Evolutionary conservation across 192 early-diverging fungal species (phyloP), one percentile per base, ranked within the genome.

Genomic region (Coemansia guatemalensis): DNA sequence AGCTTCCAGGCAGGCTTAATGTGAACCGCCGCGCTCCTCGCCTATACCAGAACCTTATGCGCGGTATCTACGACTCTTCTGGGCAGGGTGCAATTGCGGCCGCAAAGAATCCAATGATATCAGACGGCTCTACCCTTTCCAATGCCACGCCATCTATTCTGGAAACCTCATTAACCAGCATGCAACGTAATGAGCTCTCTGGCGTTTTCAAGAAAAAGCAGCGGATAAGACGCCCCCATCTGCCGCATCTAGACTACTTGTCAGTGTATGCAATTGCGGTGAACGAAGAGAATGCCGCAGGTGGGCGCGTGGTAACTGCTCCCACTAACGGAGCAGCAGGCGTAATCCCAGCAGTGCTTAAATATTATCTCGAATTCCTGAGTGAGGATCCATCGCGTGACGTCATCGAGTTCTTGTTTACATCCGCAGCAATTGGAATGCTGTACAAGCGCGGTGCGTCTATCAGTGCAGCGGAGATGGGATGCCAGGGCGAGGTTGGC

Each of bases 401-500:
- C 60, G 87, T 95, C 26, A 87, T 95, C 78, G 93, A 95, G 72
- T 96, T 96, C 61, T 68, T 98, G 39, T 85, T 98, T 48, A 98
- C 95, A 0, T 90, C 93, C 1, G 89, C 94, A 0, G 95, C 95
- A 2, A 90, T 98, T 56, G 95, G 95, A 18, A 98, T 98, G 95
- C 80, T 98, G 41, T 98, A 91, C 85, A 98, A 98, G 80, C 86
- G 93, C 47, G 94, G 95, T 5, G 95, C 95, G 0, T 89, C 87
- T 35, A 98, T 98, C 49, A 93, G 92, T 30, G 91, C 94, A 0
- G 96, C 96, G 6, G 96, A 96, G 73, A 93, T 98, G 87, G 96
- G 96, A 48, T 98, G 96, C 74, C 94, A 95, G 71, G 96, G 96
- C 49, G 96, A 98, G 79, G 94, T 98, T 4, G 96, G 96, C 57